Conservation (phyloP, 441 rosid species). For the Erodium texanum region DNA sequence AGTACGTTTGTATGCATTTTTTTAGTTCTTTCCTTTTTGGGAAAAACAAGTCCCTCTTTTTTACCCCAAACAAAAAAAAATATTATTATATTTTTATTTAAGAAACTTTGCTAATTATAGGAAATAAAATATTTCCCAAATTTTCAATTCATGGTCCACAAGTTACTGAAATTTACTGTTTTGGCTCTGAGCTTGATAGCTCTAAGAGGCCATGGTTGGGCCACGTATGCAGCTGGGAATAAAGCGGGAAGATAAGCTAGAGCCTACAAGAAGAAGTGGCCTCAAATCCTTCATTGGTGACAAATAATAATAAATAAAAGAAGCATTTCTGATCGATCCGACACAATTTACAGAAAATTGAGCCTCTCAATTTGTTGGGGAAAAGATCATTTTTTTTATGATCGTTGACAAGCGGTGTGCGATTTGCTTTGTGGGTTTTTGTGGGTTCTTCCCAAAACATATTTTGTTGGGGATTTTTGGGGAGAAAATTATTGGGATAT, state of each 20-base stretch:
- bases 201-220: constrained; percentile 33
- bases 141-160: constrained; percentile 25
- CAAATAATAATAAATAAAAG: constrained; percentile 7
- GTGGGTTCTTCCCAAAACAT: constrained; percentile 6
- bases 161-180: constrained; percentile 11
- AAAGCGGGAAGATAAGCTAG: constrained; percentile 45
- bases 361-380: not conserved
- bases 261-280: constrained; percentile 21
- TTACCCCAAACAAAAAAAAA: constrained; percentile 8
- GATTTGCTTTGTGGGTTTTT: constrained; percentile 22
- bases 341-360: constrained; percentile 3
- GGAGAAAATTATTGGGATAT: constrained; percentile 17
- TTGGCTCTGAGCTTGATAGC: constrained; percentile 12
- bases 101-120: not conserved
- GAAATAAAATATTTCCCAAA: not conserved
- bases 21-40: not conserved
- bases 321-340: constrained; percentile 10
- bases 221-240: constrained; percentile 48
- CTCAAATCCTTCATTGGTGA: constrained; percentile 2
- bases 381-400: constrained; percentile 6
- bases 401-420: constrained; percentile 23
- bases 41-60: constrained; percentile 5
- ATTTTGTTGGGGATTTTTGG: not conserved
- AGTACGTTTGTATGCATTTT: too few species aligned
- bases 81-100: not conserved